phyloP scores from a whole-genome alignment of 2,329 filamentous ascomycete species.

The Phaeophleospora eucalypticola region DNA sequence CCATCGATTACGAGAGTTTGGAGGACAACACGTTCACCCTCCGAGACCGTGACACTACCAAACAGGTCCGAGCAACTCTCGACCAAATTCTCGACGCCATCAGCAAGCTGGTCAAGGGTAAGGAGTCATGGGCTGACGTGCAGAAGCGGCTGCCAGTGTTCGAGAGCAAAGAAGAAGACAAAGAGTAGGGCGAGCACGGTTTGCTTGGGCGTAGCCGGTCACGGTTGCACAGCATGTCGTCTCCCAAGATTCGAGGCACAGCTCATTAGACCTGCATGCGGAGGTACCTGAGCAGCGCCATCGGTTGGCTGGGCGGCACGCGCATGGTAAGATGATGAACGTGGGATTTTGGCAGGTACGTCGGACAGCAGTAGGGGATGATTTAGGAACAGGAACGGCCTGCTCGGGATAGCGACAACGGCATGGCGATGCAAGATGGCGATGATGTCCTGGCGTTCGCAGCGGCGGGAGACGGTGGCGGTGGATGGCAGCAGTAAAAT shows the following conservation, averaged over 20 bases:
- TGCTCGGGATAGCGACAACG: background rate
- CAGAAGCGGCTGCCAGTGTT: slow-evolving; percentile 77
- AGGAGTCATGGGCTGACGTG: slow-evolving; percentile 66
- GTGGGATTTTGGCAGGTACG: slow-evolving; percentile 9
- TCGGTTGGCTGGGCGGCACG: slow-evolving; percentile 6
- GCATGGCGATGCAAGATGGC: background rate
- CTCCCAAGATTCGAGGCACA: slow-evolving; percentile 11
- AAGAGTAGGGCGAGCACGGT: slow-evolving; percentile 16
- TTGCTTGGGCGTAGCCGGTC: background rate
- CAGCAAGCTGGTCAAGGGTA: slow-evolving; percentile 58
- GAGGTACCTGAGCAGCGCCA: background rate
- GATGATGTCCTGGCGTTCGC: background rate
- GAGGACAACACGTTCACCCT: slow-evolving; percentile 84
- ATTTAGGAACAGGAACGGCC: background rate
- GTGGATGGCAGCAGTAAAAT: slow-evolving; percentile 1
- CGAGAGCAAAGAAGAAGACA: slow-evolving; percentile 64
- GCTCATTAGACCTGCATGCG: slow-evolving; percentile 5
- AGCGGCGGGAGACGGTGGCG: slow-evolving; percentile 1
- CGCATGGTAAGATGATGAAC: slow-evolving; percentile 2
- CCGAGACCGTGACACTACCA: slow-evolving; percentile 83
- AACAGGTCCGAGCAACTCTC: slow-evolving; percentile 80
- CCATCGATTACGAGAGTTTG: slow-evolving; percentile 91
- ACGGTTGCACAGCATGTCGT: slow-evolving; percentile 15
- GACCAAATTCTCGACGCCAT: slow-evolving; percentile 75
- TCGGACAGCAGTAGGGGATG: slow-evolving; percentile 2